phyloP scores from a whole-genome alignment of 2,329 filamentous ascomycete genomes.

The Diplodia corticola region DNA sequence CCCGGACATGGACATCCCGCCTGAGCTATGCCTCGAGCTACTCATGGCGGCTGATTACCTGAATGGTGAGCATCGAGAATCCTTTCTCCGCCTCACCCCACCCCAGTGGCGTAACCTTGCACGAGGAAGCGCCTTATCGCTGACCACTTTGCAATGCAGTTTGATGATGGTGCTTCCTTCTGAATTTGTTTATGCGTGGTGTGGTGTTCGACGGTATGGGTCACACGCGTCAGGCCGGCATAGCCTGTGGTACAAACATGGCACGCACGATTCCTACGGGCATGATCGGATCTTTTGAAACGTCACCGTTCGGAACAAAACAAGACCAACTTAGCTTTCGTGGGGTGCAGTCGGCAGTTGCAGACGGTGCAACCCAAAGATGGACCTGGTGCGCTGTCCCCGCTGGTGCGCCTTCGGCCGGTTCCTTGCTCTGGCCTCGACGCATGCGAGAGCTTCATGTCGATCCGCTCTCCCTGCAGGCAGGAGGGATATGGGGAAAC shows the following conservation, averaged over 20 bases:
- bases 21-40: slow-evolving; percentile 75
- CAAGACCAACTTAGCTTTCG: not conserved
- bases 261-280: not conserved
- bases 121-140: not conserved
- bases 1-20: slow-evolving; percentile 77
- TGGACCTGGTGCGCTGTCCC: not conserved
- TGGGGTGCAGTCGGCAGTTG: not conserved
- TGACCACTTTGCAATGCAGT: not conserved
- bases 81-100: no score
- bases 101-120: not conserved
- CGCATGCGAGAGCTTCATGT: not conserved
- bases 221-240: not conserved
- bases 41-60: slow-evolving; percentile 77
- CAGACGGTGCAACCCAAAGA: not conserved
- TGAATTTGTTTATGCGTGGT: not conserved
- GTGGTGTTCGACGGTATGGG: not conserved
- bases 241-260: not conserved
- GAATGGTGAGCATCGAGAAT: slow-evolving; percentile 46
- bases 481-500: not conserved
- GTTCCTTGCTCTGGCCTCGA: not conserved
- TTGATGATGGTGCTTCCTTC: slow-evolving; percentile 1
- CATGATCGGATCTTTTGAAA: not conserved
- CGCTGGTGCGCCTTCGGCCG: not conserved
- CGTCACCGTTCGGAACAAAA: not conserved
- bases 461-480: not conserved